Percentiles rank a stretch among this genome's conserved stretches.
phyloP scores from a whole-genome alignment of 805 yeast species.

The Wilhelminamyces savonicus region DNA sequence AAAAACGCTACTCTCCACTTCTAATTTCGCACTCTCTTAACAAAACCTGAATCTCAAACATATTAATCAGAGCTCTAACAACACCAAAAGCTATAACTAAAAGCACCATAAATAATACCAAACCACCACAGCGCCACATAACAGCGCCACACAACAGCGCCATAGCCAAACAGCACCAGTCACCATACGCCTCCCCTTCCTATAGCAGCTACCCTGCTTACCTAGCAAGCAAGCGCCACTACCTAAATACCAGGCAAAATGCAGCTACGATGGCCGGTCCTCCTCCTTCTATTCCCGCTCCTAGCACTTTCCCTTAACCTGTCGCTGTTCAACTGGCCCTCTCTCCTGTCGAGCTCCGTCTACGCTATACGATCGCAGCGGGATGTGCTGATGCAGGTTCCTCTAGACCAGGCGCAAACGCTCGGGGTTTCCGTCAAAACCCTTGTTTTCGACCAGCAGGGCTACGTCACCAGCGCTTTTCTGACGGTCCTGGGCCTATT shows the following conservation, averaged over 20 bases:
- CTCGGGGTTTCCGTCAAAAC: slow-evolving; percentile 27
- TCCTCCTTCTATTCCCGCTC: not conserved
- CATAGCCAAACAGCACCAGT: not conserved
- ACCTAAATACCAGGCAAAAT: too few species aligned
- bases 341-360: slow-evolving; percentile 4
- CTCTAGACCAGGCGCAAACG: slow-evolving; percentile 26
- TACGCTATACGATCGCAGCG: slow-evolving; percentile 27
- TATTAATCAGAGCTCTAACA: too few species aligned
- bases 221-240: too few species aligned
- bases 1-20: too few species aligned
- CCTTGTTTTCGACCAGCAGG: slow-evolving; percentile 22
- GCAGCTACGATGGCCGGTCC: not conserved
- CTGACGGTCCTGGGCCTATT: slow-evolving; percentile 18
- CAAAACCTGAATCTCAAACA: too few species aligned
- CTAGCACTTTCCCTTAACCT: not conserved
- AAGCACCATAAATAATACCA: too few species aligned
- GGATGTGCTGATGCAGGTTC: slow-evolving; percentile 23
- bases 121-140: too few species aligned
- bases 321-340: slow-evolving; percentile 3
- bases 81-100: too few species aligned
- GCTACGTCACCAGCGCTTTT: slow-evolving; percentile 15
- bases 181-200: not conserved
- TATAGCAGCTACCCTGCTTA: not conserved
- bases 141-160: too few species aligned
- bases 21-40: too few species aligned